Evolutionary conservation across 2,329 filamentous ascomycete species (phyloP), one percentile per base, ranked within the genome.

Genomic region (Fusarium floridanum): DNA sequence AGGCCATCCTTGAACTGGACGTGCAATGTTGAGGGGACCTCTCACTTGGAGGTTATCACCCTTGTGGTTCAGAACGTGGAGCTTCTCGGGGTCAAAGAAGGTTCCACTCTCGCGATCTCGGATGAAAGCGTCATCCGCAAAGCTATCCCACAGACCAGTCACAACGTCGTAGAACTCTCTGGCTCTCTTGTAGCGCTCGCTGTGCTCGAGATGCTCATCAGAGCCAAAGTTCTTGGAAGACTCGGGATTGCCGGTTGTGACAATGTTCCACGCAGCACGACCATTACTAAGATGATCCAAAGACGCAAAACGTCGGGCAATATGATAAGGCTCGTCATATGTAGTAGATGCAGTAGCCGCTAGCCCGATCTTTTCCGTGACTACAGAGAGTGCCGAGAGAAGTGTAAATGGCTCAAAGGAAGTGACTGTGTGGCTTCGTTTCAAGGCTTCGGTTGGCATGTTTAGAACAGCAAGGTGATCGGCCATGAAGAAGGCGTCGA

Each of bases 401-500:
- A 89, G 77, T 0, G 87, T 89, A 73, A 89, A 88, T 0, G 87
- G 88, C 73, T 90, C 88, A 67, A 90, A 90, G 0, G 88, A 90
- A 0, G 88, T 89, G 1, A 89, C 86, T 0, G 88, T 90, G 63
- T 90, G 88, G 69, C 87, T 89, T 34, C 88, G 86, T 73, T 88
- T 88, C 12, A 90, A 82, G 2, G 88, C 88, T 65, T 90, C 89
- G 2, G 87, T 78, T 0, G 88, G 88, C 88, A 89, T 89, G 70
- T 89, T 89, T 50, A 89, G 76, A 3, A 89, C 87, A 5, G 86
- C 87, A 0, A 89, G 81, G 71, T 88, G 86, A 70, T 89, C 87
- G 0, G 87, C 87, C 86, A 89, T 88, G 81, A 89, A 89, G 79
- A 89, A 88, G 41, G 87, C 87, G 72, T 89, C 87, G 72, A 89